Conservation (phyloP, 495 filamentous ascomycete species). For the Aspergillus asperescens region DNA sequence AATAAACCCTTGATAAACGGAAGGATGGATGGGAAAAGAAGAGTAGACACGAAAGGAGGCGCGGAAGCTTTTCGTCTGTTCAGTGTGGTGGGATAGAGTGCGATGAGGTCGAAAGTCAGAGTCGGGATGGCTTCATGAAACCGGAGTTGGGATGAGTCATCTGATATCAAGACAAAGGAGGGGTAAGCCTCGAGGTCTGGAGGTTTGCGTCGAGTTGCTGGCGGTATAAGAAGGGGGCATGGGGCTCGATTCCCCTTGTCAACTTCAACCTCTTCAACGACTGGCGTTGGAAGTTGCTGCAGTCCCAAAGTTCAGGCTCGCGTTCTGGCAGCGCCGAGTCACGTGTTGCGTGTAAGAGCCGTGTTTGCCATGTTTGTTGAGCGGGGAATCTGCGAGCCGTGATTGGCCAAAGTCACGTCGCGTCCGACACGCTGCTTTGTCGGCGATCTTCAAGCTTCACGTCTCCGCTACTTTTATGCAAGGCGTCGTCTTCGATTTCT, state of each 20-base stretch:
- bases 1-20: neutral
- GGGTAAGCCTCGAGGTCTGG: neutral
- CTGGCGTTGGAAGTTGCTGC: neutral
- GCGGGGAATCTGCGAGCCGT: constrained; percentile 20
- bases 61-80: neutral
- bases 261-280: neutral
- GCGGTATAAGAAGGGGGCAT: constrained; percentile 7
- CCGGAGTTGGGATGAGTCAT: constrained; percentile 5
- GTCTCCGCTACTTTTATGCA: constrained; percentile 32
- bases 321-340: constrained; percentile 15
- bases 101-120: neutral
- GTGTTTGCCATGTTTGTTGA: constrained; percentile 22
- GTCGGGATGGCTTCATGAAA: neutral
- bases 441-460: constrained; percentile 35
- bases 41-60: neutral
- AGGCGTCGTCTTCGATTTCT: constrained; percentile 28
- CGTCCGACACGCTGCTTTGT: constrained; percentile 36
- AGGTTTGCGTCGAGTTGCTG: constrained; percentile 2
- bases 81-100: neutral
- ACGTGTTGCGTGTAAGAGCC: constrained; percentile 20
- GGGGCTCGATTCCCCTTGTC: constrained; percentile 1
- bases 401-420: constrained; percentile 47
- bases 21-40: neutral
- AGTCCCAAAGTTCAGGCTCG: constrained; percentile 26
- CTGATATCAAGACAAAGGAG: neutral